Conservation (phyloP, 1,284 basidiomycete genomes). For the Ustilago nuda region DNA sequence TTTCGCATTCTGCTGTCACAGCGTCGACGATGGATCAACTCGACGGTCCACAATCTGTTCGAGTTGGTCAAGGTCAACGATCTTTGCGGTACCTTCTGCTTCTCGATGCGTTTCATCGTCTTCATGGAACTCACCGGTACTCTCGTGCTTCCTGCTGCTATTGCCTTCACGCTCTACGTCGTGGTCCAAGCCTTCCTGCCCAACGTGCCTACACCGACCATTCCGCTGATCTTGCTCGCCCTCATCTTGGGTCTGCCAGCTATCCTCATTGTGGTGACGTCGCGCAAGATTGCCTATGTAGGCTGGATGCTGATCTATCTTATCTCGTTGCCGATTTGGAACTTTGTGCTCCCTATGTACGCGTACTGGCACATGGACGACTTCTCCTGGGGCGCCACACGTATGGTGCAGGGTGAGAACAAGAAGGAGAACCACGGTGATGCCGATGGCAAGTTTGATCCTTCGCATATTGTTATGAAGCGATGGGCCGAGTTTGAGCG, state of each 20-base stretch:
- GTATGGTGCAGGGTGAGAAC: constrained; percentile 67
- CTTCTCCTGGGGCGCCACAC: constrained; percentile 71
- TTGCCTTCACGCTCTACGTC: constrained; percentile 71
- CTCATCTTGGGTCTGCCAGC: constrained; percentile 72
- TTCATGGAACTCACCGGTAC: constrained; percentile 72
- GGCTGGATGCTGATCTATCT: constrained; percentile 72
- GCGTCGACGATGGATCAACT: constrained; percentile 72
- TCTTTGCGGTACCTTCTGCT: constrained; percentile 72
- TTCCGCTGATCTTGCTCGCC: constrained; percentile 68
- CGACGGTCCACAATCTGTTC: constrained; percentile 72
- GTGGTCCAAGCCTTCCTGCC: constrained; percentile 64
- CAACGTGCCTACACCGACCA: constrained; percentile 52
- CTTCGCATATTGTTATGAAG: constrained; percentile 97
- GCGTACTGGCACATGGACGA: constrained; percentile 71
- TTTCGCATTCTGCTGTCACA: constrained; percentile 71
- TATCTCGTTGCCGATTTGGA: constrained; percentile 71
- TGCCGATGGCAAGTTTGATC: constrained; percentile 88
- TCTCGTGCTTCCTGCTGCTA: constrained; percentile 71
- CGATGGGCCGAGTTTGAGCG: constrained; percentile 98
- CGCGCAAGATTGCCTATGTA: constrained; percentile 70
- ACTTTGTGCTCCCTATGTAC: constrained; percentile 69
- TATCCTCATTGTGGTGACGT: constrained; percentile 71
- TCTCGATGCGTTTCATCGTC: constrained; percentile 71
- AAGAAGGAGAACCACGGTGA: constrained; percentile 65
- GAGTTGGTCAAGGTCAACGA: constrained; percentile 71